Percentiles rank a stretch among this genome's conserved stretches.
These are phyloP conservation scores for Didymella segeticola DNA, from an alignment of 2,329 filamentous ascomycete species.

Conservation along the genomic window DNA sequence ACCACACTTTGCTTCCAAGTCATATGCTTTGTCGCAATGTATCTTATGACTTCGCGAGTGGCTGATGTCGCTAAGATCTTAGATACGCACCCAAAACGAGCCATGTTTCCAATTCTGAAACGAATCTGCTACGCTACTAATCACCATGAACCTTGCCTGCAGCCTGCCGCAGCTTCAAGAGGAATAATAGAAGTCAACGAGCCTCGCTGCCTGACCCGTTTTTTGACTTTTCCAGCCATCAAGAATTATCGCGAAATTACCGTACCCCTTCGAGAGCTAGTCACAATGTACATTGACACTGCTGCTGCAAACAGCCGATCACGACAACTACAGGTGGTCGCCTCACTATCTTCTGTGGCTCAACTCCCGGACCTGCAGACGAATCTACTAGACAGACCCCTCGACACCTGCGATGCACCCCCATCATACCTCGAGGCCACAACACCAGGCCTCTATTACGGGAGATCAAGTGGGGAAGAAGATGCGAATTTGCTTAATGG, in stretches of 20 bases:
- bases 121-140: slow-evolving; percentile 29
- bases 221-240: not conserved
- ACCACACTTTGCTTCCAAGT: too few species aligned
- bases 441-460: slow-evolving; percentile 40
- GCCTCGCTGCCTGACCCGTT: slow-evolving; percentile 10
- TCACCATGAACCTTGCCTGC: slow-evolving; percentile 5
- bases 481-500: slow-evolving; percentile 35
- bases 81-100: slow-evolving; percentile 28
- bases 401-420: slow-evolving; percentile 33
- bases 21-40: too few species aligned
- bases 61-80: not conserved
- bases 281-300: slow-evolving; percentile 44
- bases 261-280: not conserved
- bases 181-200: not conserved
- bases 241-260: not conserved
- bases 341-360: slow-evolving; percentile 19
- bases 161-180: not conserved
- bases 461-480: slow-evolving; percentile 38
- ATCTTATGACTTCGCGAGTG: too few species aligned
- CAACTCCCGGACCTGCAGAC: slow-evolving; percentile 28
- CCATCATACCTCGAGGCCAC: slow-evolving; percentile 46
- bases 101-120: slow-evolving; percentile 37
- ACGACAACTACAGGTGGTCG: slow-evolving; percentile 26
- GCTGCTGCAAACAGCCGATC: slow-evolving; percentile 38
- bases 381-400: slow-evolving; percentile 35